Percentiles rank a stretch among this genome's conserved stretches.
These are phyloP conservation scores for Tripterygium wilfordii DNA, from an alignment of 177 flowering plant species.

Conservation along the genomic window DNA sequence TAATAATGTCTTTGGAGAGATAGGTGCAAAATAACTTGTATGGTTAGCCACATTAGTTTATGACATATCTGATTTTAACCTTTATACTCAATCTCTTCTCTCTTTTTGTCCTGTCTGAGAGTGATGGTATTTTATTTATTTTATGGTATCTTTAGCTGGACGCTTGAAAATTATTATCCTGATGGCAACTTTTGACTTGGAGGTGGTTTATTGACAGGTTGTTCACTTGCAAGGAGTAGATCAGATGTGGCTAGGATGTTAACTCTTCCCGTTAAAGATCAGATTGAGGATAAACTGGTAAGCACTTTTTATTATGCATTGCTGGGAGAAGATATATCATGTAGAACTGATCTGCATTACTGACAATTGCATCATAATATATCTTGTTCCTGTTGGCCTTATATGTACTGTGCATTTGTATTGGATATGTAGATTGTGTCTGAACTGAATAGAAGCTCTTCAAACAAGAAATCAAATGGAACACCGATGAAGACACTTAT, in stretches of 20 bases:
- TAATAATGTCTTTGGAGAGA: no score
- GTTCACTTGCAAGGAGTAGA: constrained; percentile 46
- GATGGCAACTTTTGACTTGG: constrained; percentile 15
- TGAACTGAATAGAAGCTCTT: constrained; percentile 37
- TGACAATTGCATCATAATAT: constrained; percentile 9
- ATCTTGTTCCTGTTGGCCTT: not conserved
- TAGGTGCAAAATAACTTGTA: no score
- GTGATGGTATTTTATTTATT: no score
- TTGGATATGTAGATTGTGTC: constrained; percentile 44
- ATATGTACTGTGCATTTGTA: constrained; percentile 8
- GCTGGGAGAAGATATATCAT: not conserved
- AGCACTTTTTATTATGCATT: not conserved
- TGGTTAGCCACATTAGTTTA: no score
- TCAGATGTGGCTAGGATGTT: constrained; percentile 38
- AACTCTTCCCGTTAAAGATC: constrained; percentile 32
- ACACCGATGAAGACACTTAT: constrained; percentile 94
- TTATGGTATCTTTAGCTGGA: no score
- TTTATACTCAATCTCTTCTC: no score
- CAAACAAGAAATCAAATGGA: constrained; percentile 48
- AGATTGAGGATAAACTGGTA: constrained; percentile 57
- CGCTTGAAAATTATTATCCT: no score
- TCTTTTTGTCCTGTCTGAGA: no score
- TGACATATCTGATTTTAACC: no score
- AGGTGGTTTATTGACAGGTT: constrained; percentile 33
- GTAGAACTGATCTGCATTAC: not conserved